These are phyloP conservation scores for Emergomyces pasteurianus DNA, from an alignment of 2,329 filamentous ascomycete species.

Conservation along the genomic window DNA sequence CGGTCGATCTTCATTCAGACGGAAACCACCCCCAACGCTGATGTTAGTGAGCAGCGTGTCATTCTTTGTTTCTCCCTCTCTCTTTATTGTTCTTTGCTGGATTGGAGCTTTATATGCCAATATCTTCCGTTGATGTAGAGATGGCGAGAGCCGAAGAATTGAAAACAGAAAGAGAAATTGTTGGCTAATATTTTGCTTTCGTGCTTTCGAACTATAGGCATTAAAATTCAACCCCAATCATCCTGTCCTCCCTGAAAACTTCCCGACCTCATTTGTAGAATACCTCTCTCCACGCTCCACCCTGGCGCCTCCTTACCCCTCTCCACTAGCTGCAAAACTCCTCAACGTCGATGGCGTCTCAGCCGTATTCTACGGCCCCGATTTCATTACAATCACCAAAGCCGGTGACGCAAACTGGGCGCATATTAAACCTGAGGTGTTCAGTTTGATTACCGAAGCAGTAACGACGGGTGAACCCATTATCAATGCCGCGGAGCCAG, in stretches of 20 bases:
- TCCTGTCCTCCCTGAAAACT: constrained; percentile 61
- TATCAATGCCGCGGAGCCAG: constrained; percentile 51
- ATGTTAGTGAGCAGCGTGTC: constrained; percentile 40
- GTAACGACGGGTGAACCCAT: constrained; percentile 73
- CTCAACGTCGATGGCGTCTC: constrained; percentile 93
- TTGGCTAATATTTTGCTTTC: constrained; percentile 6
- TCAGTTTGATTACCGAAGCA: constrained; percentile 85
- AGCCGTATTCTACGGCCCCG: constrained; percentile 81
- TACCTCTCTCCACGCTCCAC: constrained; percentile 84
- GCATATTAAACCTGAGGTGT: constrained; percentile 89
- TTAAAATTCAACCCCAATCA: constrained; percentile 94
- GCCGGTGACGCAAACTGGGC: constrained; percentile 80
- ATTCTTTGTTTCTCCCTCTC: background rate
- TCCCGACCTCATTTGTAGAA: constrained; percentile 72
- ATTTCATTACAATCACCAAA: constrained; percentile 97
- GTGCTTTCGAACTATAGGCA: constrained; percentile 30
- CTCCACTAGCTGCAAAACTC: constrained; percentile 77
- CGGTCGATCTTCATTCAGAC: constrained; percentile 97
- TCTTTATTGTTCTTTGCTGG: background rate
- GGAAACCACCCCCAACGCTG: constrained; percentile 84
- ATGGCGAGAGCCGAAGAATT: too few species aligned
- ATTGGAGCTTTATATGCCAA: background rate
- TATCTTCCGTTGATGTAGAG: background rate
- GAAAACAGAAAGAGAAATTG: background rate
- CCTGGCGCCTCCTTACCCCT: constrained; percentile 77